Evolutionary conservation across 2,329 filamentous ascomycete genomes (phyloP), one percentile per base, ranked within the genome.

Genomic region (Septoria petroselini): DNA sequence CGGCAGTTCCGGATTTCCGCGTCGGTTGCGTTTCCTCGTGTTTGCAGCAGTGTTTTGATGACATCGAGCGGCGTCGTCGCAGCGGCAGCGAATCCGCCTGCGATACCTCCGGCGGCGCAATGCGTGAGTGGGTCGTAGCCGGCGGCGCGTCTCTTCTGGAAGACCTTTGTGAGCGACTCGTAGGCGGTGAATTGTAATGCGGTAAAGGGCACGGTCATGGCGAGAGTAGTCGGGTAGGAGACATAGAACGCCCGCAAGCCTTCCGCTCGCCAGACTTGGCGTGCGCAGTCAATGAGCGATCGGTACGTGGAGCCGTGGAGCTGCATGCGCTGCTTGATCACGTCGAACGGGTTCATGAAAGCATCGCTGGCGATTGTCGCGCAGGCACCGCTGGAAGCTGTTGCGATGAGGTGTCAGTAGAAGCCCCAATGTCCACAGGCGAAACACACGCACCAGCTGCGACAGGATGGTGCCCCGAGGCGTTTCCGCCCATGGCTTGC

Each of bases 251-350:
- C 91, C 43, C 83, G 81, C 38, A 97, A 70, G 46, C 93, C 93
- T 72, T 98, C 93, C 44, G 82, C 85, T 63, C 79, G 82, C 73
- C 95, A 95, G 54, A 98, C 86, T 59, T 88, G 85, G 67, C 79
- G 82, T 50, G 91, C 91, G 76, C 93, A 98, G 67, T 96, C 86
- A 49, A 79, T 69, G 72, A 97, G 85, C 17, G 86, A 90, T 63
- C 84, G 85, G 74, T 97, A 95, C 59, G 84, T 83, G n/a, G 91
- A 97, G 65, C 93, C 87, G 68, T 95, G 88, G 52, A 98, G 87
- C 71, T 98, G 93, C 93, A 98, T 98, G 63, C 93, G 88, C 71
- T 98, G 93, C 74, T 98, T 98, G 76, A 98, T 95, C 55, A 98
- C 93, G 74, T 98, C 93, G 69, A 98, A 98, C 17, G 93, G 93